Conservation (phyloP, 2,329 filamentous ascomycete species). For the Beauveria rudraprayagi region DNA sequence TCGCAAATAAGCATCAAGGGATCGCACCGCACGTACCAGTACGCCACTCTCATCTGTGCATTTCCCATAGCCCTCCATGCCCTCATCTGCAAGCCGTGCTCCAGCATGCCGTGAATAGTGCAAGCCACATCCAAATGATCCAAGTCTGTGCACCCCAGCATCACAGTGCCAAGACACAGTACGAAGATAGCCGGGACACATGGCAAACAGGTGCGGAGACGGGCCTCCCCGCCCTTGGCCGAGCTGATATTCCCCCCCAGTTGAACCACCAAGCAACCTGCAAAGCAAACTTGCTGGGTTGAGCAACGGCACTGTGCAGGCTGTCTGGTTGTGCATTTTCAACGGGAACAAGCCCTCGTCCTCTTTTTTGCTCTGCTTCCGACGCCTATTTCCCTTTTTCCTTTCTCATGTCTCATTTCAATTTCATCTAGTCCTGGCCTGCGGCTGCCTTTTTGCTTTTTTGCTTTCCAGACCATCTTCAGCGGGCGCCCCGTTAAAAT, state of each 20-base stretch:
- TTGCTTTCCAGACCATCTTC: conserved; percentile 1
- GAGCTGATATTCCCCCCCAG: background rate
- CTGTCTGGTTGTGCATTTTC: background rate
- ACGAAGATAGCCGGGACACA: background rate
- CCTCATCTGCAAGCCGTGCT: background rate
- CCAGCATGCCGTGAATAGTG: conserved; percentile 1
- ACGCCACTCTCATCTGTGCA: background rate
- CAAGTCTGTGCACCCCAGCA: background rate
- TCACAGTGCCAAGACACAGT: conserved; percentile 1
- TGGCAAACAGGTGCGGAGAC: conserved; percentile 10
- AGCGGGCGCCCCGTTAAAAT: conserved; percentile 1
- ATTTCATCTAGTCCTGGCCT: conserved; percentile 1
- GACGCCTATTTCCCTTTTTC: background rate
- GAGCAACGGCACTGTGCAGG: conserved; percentile 4
- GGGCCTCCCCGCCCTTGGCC: conserved; percentile 1
- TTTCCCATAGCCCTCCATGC: background rate
- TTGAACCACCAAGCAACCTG: background rate
- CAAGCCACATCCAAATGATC: background rate
- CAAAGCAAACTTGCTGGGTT: conserved; percentile 5
- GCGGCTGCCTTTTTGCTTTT: background rate
- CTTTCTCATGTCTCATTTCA: conserved; percentile 1
- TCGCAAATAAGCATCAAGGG: too few relatives aligned
- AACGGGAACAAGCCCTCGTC: background rate
- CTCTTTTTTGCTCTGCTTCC: background rate
- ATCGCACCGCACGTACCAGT: background rate